phyloP scores from a whole-genome alignment of 2,329 filamentous ascomycete genomes.

The Chaetomium globosum region DNA sequence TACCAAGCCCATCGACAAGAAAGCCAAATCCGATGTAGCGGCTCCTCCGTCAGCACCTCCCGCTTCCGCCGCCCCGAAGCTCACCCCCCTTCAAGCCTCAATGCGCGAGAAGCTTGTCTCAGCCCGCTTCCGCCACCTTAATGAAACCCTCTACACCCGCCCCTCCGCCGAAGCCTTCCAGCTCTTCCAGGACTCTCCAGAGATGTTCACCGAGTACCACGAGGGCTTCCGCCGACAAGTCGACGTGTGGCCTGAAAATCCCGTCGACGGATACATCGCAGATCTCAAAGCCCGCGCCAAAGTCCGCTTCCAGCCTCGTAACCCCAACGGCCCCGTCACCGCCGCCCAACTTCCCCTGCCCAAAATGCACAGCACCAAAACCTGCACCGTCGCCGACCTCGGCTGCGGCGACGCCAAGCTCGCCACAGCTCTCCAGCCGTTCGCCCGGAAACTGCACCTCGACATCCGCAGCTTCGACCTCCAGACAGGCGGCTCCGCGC shows the following conservation, averaged over 20 bases:
- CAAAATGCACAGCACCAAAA: conserved; percentile 71
- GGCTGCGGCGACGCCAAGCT: conserved; percentile 92
- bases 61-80: conserved; percentile 56
- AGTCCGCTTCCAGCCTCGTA: conserved; percentile 36
- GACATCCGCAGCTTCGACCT: conserved; percentile 85
- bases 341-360: conserved; percentile 44
- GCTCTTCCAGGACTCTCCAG: conserved; percentile 81
- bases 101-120: conserved; percentile 96
- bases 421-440: conserved; percentile 66
- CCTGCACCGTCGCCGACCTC: conserved; percentile 82
- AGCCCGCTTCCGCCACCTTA: conserved; percentile 94
- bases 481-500: conserved; percentile 66
- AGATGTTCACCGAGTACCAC: conserved; percentile 96
- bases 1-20: conserved; percentile 36
- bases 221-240: conserved; percentile 95
- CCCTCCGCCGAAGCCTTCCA: conserved; percentile 80
- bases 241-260: conserved; percentile 94
- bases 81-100: conserved; percentile 88
- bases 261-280: conserved; percentile 81
- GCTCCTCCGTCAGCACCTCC: conserved; percentile 38
- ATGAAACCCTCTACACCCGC: conserved; percentile 93
- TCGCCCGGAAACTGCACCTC: conserved; percentile 68
- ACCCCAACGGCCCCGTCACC: conserved; percentile 44
- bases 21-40: conserved; percentile 35
- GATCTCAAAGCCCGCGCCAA: conserved; percentile 68